These are phyloP conservation scores for Penicillium pulvis DNA, from an alignment of 495 filamentous ascomycete genomes.

Conservation along the genomic window DNA sequence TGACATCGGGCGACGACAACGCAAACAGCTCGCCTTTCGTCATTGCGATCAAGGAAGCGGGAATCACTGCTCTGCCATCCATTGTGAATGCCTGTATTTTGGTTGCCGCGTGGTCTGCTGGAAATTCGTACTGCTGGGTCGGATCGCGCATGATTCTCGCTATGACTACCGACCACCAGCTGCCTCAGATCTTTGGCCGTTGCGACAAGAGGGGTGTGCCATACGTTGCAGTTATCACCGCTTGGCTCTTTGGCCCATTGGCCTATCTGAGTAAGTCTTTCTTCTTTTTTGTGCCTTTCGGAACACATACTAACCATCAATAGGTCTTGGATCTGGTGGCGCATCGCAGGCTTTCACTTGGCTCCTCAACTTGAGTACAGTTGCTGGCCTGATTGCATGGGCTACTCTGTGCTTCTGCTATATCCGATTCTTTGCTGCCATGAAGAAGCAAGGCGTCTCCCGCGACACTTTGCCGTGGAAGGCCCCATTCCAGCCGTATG, in stretches of 20 bases:
- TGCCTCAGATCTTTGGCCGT: slow-evolving; percentile 38
- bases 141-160: slow-evolving; percentile 41
- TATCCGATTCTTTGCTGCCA: slow-evolving; percentile 60
- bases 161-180: slow-evolving; percentile 39
- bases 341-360: slow-evolving; percentile 56
- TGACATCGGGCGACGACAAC: slow-evolving; percentile 55
- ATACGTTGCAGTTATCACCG: slow-evolving; percentile 35
- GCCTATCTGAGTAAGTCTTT: slow-evolving; percentile 36
- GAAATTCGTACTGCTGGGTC: slow-evolving; percentile 56
- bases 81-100: slow-evolving; percentile 79
- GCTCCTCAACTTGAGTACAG: slow-evolving; percentile 60
- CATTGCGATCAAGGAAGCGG: slow-evolving; percentile 59
- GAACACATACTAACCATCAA: slow-evolving; percentile 4
- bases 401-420: slow-evolving; percentile 61
- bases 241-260: slow-evolving; percentile 36
- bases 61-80: slow-evolving; percentile 67
- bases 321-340: slow-evolving; percentile 43
- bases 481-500: slow-evolving; percentile 60
- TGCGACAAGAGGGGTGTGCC: slow-evolving; percentile 37
- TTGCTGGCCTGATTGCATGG: slow-evolving; percentile 65
- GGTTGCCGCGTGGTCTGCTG: slow-evolving; percentile 66
- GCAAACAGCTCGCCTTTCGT: slow-evolving; percentile 57
- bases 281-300: background rate
- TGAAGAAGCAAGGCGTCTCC: slow-evolving; percentile 60
- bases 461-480: slow-evolving; percentile 59